Evolutionary conservation across 345 rosid species (phyloP).

Genomic region (Firmiana major): DNA sequence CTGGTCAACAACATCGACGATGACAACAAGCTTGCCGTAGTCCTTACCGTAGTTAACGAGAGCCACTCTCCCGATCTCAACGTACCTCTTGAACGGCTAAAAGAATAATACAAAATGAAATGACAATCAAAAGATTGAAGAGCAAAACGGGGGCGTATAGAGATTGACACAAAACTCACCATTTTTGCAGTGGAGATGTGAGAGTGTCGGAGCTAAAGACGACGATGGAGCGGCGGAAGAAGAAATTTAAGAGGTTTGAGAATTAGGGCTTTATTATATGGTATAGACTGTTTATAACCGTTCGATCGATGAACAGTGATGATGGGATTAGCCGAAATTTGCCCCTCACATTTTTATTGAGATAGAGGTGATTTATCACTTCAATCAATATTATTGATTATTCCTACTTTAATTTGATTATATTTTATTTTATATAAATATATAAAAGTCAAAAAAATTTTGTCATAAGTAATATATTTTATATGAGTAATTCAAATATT

Average conservation of each 20-base stretch:
- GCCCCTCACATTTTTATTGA: no score
- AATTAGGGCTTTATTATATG: conserved; percentile 29
- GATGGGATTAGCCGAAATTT: no score
- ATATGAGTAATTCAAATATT: no score
- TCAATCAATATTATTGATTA: no score
- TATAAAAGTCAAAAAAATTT: no score
- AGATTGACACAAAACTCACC: conserved; percentile 25
- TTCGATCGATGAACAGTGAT: no score
- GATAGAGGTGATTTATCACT: no score
- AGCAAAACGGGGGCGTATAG: not conserved
- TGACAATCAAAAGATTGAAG: not conserved
- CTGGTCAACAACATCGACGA: conserved; percentile 86
- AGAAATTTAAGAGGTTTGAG: not conserved
- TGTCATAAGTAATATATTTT: no score
- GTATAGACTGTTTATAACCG: not conserved
- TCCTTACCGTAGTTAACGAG: conserved; percentile 86
- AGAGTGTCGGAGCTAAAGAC: not conserved
- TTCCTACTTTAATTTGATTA: no score
- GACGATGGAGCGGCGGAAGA: not conserved
- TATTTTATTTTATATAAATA: no score
- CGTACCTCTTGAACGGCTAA: conserved; percentile 86
- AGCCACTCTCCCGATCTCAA: conserved; percentile 89
- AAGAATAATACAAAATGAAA: not conserved
- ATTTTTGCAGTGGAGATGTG: conserved; percentile 15
- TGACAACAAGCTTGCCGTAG: conserved; percentile 79